Evolutionary conservation across 1,139 yeast genomes (phyloP).

Genomic region (Hemisphaericaspora subhashii): DNA sequence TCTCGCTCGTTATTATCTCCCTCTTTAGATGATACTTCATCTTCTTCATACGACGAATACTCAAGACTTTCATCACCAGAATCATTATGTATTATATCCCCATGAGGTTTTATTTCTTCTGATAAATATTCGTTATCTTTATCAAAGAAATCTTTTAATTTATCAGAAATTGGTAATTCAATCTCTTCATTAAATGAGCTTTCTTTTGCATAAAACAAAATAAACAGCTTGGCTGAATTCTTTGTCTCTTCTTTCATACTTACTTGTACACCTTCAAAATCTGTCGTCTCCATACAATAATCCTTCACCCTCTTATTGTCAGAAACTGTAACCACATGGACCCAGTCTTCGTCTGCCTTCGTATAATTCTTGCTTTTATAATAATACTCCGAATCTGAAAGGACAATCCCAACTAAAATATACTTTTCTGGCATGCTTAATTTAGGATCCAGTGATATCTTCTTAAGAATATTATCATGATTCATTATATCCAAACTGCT

Average conservation of each 20-base stretch:
- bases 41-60: slow-evolving; percentile 5
- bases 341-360: slow-evolving; percentile 18
- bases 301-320: slow-evolving; percentile 16
- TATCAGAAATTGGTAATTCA: slow-evolving; percentile 13
- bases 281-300: slow-evolving; percentile 20
- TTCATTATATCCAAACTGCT: slow-evolving; percentile 23
- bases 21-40: slow-evolving; percentile 5
- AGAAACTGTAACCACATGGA: slow-evolving; percentile 15
- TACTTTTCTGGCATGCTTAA: slow-evolving; percentile 21
- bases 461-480: slow-evolving; percentile 22
- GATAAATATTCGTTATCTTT: slow-evolving; percentile 18
- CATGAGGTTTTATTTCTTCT: slow-evolving; percentile 1
- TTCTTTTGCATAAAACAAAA: slow-evolving; percentile 22
- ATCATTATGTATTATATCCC: background rate
- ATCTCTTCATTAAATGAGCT: slow-evolving; percentile 10
- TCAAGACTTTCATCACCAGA: slow-evolving; percentile 1
- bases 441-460: slow-evolving; percentile 10
- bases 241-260: slow-evolving; percentile 17
- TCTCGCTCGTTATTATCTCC: background rate
- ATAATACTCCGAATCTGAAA: slow-evolving; percentile 32
- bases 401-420: slow-evolving; percentile 27
- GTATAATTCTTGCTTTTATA: slow-evolving; percentile 16
- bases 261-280: slow-evolving; percentile 21
- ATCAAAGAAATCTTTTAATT: slow-evolving; percentile 18
- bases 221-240: slow-evolving; percentile 17